Conservation (phyloP, 2,329 filamentous ascomycete genomes). For the Aspergillus piperis region DNA sequence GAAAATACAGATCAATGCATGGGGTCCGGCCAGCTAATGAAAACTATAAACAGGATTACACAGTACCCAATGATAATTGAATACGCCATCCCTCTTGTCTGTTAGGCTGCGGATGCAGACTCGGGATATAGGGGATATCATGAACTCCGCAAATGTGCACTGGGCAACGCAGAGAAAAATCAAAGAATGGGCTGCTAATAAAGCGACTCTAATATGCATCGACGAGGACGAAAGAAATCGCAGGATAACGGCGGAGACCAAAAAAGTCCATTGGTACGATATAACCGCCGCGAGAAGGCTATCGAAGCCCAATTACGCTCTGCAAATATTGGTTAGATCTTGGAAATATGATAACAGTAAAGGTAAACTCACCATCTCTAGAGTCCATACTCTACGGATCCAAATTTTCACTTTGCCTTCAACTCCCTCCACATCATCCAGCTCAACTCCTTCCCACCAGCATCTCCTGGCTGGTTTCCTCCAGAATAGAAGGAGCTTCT, state of each 20-base stretch:
- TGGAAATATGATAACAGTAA: not conserved
- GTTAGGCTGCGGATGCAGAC: constrained; percentile 16
- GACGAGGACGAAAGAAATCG: constrained; percentile 9
- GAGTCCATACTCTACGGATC: constrained; percentile 96
- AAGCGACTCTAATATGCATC: constrained; percentile 17
- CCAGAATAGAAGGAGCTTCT: constrained; percentile 97
- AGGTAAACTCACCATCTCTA: constrained; percentile 73
- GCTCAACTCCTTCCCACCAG: constrained; percentile 98
- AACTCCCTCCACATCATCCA: constrained; percentile 85
- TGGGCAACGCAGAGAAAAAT: constrained; percentile 17
- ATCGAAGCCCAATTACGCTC: constrained; percentile 83
- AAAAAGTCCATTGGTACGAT: constrained; percentile 19
- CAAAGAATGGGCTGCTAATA: constrained; percentile 14
- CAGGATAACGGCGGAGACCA: constrained; percentile 22
- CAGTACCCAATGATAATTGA: constrained; percentile 19
- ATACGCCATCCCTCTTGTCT: constrained; percentile 23
- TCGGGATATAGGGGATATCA: constrained; percentile 25
- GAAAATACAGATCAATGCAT: constrained; percentile 17
- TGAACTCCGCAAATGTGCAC: constrained; percentile 22
- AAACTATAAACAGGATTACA: constrained; percentile 22
- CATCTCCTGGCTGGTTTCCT: constrained; percentile 92
- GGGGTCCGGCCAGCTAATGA: constrained; percentile 18
- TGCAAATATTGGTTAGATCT: constrained; percentile 31
- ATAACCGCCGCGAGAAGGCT: constrained; percentile 18
- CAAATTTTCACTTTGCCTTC: constrained; percentile 94